Conservation (phyloP, 208 protist genomes). For the Histomonas meleagridis region DNA sequence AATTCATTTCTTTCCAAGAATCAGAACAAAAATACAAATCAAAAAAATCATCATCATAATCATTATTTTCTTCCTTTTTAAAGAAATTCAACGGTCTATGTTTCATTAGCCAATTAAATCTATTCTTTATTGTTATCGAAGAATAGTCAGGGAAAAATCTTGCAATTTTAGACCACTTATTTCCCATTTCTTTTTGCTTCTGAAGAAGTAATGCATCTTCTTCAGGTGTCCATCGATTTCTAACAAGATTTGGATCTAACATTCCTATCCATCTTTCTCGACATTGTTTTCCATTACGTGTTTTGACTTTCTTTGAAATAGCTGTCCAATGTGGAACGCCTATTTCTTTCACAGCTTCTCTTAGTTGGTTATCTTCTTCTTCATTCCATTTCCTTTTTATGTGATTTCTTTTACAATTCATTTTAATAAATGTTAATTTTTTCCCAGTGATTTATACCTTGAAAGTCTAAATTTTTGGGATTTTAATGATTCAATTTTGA, state of each 20-base stretch:
- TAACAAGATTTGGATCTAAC: neutral
- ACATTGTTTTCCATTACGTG: neutral
- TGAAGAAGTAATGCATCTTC: neutral
- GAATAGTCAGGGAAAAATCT: neutral
- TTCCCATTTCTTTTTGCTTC: neutral
- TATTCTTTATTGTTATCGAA: neutral
- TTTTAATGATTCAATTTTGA: too few relatives aligned
- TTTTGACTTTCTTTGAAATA: neutral
- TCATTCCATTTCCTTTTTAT: neutral
- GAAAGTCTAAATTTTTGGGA: too few relatives aligned
- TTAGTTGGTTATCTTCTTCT: neutral
- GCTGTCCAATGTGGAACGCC: neutral
- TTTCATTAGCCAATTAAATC: conserved; percentile 34
- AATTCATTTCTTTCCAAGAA: too few relatives aligned
- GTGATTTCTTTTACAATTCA: too few relatives aligned
- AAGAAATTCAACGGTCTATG: too few relatives aligned
- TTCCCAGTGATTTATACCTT: too few relatives aligned
- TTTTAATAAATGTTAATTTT: too few relatives aligned
- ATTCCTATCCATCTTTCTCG: neutral
- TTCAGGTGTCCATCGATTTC: neutral
- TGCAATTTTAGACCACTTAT: neutral
- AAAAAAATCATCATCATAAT: too few relatives aligned
- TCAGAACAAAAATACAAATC: too few relatives aligned
- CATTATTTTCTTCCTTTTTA: too few relatives aligned
- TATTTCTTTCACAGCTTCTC: neutral